Base-by-base conservation (phyloP, 148 eudicot species). In the Nepenthes mirabilis region DNA sequence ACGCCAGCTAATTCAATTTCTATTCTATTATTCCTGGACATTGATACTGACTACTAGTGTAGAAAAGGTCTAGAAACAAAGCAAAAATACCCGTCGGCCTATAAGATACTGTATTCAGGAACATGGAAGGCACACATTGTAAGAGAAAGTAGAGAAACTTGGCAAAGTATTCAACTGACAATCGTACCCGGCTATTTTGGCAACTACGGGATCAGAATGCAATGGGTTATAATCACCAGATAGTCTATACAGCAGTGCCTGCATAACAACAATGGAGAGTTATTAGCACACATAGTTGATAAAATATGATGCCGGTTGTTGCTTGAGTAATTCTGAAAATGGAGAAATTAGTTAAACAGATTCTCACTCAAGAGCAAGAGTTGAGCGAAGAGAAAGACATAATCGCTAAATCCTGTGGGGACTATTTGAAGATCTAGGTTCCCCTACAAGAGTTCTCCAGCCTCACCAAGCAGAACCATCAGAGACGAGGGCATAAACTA, bases 221-320 rank as follows among this genome's bases (percentile, higher is more conserved):
- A 93, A 68, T 7, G 96, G 96, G 62, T 93, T 93, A 71, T 88
- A 88, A 72, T 93, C 99, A 65, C 99, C 99, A 58, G 99, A 88
- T n/a, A 88, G 87, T 78, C 99, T 83, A 74, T 93, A 86, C 36
- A 93, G 78, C 73, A 88, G 60, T 53, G 96, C 98, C 98, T 93
- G 84, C 75, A 75, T 52, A 59, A 67, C 61, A 60, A 45, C 23
- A 23, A 23, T 23, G 23, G 23, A 23, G 23, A 23, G 0, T 23
- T 23, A 23, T 23, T 23, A 23, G 48, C 11, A 23, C 23, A 23
- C 23, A 23, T 23, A 23, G 23, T 23, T 23, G 23, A 23, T 23
- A 23, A 23, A 23, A 23, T 23, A 23, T 23, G 23, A 23, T 23
- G 23, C 23, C 23, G 23, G 23, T 45, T 11, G 6, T 5, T 45